A percentile compares a stretch with the other conserved stretches of the same genome.
Evolutionary conservation across 148 eudicot species (phyloP).

Genomic region (Selenicereus undatus): DNA sequence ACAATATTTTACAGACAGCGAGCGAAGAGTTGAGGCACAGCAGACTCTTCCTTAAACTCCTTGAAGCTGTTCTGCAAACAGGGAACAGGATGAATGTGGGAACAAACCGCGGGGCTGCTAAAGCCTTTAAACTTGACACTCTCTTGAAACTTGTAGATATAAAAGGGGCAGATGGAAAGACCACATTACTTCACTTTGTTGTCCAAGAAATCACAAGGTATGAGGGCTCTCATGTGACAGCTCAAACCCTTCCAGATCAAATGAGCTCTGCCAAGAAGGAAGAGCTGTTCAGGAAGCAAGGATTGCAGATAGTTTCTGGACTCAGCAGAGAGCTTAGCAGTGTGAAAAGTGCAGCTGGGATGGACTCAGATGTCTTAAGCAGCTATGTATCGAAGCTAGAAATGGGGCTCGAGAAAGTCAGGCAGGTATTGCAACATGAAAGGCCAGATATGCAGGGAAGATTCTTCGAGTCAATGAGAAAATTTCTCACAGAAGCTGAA

Average conservation of each 20-base stretch:
- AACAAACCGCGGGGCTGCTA: constrained; percentile 92
- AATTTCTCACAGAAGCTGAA: constrained; percentile 36
- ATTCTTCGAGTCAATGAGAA: constrained; percentile 55
- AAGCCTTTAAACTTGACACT: constrained; percentile 86
- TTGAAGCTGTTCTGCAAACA: constrained; percentile 92
- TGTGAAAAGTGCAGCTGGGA: constrained; percentile 83
- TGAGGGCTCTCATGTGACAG: constrained; percentile 50
- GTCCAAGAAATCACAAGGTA: constrained; percentile 93
- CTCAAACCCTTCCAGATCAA: constrained; percentile 32
- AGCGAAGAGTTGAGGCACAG: constrained; percentile 81
- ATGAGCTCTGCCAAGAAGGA: constrained; percentile 47
- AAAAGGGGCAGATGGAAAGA: constrained; percentile 93
- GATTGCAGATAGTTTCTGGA: constrained; percentile 70
- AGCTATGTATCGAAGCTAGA: constrained; percentile 85
- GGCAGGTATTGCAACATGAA: constrained; percentile 49
- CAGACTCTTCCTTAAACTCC: constrained; percentile 81
- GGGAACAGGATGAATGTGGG: constrained; percentile 99
- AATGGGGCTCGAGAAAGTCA: constrained; percentile 74
- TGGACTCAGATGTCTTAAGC: constrained; percentile 86
- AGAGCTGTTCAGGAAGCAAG: constrained; percentile 73
- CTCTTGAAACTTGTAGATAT: constrained; percentile 78
- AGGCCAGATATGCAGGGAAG: constrained; percentile 55
- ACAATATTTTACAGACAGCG: constrained; percentile 53
- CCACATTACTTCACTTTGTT: constrained; percentile 94
- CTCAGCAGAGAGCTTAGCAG: constrained; percentile 73